Evolutionary conservation across 2,329 filamentous ascomycete species (phyloP).

Genomic region (Didymella lethalis): DNA sequence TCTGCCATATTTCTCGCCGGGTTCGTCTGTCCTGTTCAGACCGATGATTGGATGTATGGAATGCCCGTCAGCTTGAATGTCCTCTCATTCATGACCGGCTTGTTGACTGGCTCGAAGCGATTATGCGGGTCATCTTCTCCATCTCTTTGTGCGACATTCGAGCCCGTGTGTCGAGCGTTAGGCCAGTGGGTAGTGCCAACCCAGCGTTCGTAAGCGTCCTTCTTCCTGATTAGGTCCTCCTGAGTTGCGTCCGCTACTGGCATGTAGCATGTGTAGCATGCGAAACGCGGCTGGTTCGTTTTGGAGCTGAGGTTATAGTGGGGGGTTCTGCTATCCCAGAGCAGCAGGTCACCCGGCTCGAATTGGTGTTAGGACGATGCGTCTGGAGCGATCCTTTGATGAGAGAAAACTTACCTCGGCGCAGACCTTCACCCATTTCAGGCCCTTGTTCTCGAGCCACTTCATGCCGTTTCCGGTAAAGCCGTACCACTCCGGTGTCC

Average conservation of each 20-base stretch:
- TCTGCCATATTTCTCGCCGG: no score
- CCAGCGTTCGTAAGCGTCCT: conserved; percentile 41
- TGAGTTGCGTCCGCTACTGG: conserved; percentile 46
- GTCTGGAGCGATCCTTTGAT: no score
- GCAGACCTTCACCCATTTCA: conserved; percentile 25
- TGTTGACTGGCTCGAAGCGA: conserved; percentile 51
- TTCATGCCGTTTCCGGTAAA: conserved; percentile 47
- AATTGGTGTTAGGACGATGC: no score
- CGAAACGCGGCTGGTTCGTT: conserved; percentile 40
- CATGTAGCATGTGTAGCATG: conserved; percentile 50
- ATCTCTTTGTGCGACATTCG: conserved; percentile 44
- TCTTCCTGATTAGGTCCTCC: conserved; percentile 46
- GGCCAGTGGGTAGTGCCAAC: conserved; percentile 49
- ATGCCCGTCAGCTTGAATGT: conserved; percentile 59
- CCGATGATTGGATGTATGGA: conserved; percentile 51
- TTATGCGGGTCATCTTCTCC: conserved; percentile 46
- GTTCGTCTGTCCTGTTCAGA: neutral
- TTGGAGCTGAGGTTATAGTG: conserved; percentile 38
- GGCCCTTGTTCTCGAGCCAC: conserved; percentile 54
- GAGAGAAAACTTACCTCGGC: neutral
- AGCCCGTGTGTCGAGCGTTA: conserved; percentile 46
- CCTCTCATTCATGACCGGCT: conserved; percentile 52
- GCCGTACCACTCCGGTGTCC: conserved; percentile 46
- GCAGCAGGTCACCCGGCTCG: neutral
- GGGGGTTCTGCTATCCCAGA: neutral